A percentile compares a stretch with the other conserved stretches of the same genome.
Evolutionary conservation across 2,329 filamentous ascomycete species (phyloP).

Genomic region (Bipolaris zeicola): DNA sequence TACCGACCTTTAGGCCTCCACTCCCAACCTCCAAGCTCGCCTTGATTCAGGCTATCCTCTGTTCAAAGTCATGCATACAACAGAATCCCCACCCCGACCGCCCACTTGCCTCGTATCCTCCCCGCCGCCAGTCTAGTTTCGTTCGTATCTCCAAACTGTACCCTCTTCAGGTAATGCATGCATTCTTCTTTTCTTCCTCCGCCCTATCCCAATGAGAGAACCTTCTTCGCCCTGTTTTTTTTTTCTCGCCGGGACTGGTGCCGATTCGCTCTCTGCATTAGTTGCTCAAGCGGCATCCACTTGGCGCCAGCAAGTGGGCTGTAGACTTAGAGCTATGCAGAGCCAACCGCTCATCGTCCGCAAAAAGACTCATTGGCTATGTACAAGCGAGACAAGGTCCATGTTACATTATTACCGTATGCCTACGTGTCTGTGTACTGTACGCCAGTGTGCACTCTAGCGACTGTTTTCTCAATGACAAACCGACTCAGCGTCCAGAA

Average conservation of each 20-base stretch:
- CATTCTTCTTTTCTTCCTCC: neutral
- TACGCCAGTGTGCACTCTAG: neutral
- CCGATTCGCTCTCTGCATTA: slow-evolving; percentile 3
- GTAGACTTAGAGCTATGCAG: neutral
- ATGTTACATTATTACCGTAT: neutral
- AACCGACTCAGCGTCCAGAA: neutral
- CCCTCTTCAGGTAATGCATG: slow-evolving; percentile 4
- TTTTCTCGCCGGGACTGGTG: slow-evolving; percentile 7
- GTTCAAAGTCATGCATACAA: slow-evolving; percentile 1
- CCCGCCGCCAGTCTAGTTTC: slow-evolving; percentile 4
- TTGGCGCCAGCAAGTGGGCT: slow-evolving; percentile 1
- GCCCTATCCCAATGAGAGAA: slow-evolving; percentile 1
- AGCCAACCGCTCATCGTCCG: neutral
- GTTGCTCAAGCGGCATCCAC: slow-evolving; percentile 1
- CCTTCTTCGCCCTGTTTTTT: slow-evolving; percentile 8
- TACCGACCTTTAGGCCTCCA: neutral
- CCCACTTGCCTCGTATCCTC: neutral
- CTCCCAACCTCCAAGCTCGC: neutral
- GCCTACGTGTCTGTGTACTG: neutral
- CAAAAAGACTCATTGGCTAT: neutral
- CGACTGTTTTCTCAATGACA: neutral
- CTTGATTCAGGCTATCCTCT: neutral
- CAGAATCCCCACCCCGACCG: neutral
- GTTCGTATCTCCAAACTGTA: slow-evolving; percentile 6
- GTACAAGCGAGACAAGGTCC: neutral